A percentile compares a stretch with the other conserved stretches of the same genome.
Evolutionary conservation across 2,329 filamentous ascomycete species (phyloP).

Genomic region (Cladorrhinum sp.): DNA sequence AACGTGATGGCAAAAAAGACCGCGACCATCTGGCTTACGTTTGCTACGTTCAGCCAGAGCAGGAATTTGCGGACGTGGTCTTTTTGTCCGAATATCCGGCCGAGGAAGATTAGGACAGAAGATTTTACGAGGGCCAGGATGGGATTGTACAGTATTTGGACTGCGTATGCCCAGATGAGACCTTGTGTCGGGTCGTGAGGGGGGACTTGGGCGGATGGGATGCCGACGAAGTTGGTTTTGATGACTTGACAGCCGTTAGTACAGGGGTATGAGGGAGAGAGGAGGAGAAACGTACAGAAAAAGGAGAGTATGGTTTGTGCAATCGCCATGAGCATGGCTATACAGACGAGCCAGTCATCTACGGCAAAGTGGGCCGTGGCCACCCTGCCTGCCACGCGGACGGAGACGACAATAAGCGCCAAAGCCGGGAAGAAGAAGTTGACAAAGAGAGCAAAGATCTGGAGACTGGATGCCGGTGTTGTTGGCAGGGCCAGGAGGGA

Average conservation of each 20-base stretch:
- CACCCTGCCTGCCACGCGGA: conserved; percentile 28
- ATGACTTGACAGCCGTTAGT: conserved; percentile 27
- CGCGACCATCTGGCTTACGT: conserved; percentile 31
- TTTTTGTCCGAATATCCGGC: conserved; percentile 33
- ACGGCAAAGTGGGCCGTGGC: conserved; percentile 27
- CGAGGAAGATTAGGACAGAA: conserved; percentile 34
- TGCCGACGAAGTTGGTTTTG: conserved; percentile 33
- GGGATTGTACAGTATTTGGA: conserved; percentile 36
- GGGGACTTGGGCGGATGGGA: conserved; percentile 24
- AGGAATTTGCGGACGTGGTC: conserved; percentile 29
- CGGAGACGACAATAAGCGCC: conserved; percentile 28
- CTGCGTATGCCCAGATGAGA: conserved; percentile 32
- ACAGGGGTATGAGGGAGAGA: too few relatives aligned
- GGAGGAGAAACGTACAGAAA: conserved; percentile 28
- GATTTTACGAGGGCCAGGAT: conserved; percentile 37
- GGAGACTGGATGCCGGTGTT: conserved; percentile 25
- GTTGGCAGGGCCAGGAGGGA: conserved; percentile 17
- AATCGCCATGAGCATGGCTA: conserved; percentile 32
- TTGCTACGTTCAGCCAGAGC: conserved; percentile 31
- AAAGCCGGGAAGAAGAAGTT: conserved; percentile 32
- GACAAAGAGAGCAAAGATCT: conserved; percentile 31
- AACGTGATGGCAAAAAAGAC: conserved; percentile 36
- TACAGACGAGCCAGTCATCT: conserved; percentile 33
- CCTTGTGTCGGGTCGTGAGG: conserved; percentile 27
- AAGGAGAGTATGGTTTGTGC: conserved; percentile 31